Conservation (phyloP, 1,284 basidiomycete species). For the Boletus semigastroideus region DNA sequence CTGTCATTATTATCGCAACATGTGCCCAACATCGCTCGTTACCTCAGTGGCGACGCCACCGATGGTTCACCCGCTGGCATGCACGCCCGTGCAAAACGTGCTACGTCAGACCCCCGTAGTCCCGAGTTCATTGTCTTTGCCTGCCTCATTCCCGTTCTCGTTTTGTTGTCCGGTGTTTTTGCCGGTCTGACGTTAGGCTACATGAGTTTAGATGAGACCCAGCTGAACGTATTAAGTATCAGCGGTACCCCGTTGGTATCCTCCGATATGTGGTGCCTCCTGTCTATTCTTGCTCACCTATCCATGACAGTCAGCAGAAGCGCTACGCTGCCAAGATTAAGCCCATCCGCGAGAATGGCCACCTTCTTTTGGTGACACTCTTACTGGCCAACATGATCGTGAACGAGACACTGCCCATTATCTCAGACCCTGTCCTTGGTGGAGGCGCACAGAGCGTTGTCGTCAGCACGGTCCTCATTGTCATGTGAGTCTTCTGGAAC, state of each 20-base stretch:
- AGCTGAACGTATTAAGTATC: conserved; percentile 83
- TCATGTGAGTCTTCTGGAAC: conserved; percentile 59
- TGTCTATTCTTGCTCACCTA: background rate
- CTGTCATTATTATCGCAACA: conserved; percentile 28
- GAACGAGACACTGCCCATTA: conserved; percentile 90
- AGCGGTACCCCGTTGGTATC: conserved; percentile 74
- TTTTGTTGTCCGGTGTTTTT: conserved; percentile 56
- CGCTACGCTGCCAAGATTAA: conserved; percentile 82
- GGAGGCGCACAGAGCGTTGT: conserved; percentile 81
- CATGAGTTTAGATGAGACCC: conserved; percentile 92
- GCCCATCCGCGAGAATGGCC: conserved; percentile 84
- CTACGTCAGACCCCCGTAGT: conserved; percentile 7
- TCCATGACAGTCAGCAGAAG: conserved; percentile 61
- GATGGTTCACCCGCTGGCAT: conserved; percentile 8
- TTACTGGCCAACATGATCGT: conserved; percentile 88
- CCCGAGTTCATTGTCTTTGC: conserved; percentile 32
- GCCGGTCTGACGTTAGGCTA: conserved; percentile 84
- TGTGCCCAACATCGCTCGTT: conserved; percentile 30
- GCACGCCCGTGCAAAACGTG: conserved; percentile 28
- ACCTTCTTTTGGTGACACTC: conserved; percentile 80
- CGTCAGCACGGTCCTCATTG: conserved; percentile 83
- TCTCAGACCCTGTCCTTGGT: conserved; percentile 85
- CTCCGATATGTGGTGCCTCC: background rate
- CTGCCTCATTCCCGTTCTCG: conserved; percentile 50
- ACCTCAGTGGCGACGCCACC: conserved; percentile 5